Evolutionary conservation across 2,329 filamentous ascomycete species (phyloP).

Genomic region (Lasiodiplodia citricola): DNA sequence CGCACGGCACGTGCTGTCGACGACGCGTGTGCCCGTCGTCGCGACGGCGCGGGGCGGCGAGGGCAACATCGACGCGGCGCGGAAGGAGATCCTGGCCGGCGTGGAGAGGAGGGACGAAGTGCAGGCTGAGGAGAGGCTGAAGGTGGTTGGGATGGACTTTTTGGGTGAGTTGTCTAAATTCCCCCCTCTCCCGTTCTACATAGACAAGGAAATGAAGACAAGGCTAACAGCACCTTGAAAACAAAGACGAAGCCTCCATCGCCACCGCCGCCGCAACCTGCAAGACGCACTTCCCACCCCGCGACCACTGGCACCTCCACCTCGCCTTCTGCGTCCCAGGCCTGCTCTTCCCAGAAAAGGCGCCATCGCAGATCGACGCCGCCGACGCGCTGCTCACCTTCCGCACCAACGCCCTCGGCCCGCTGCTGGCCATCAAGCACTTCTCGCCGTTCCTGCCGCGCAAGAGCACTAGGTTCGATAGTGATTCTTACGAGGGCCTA

Average conservation of each 20-base stretch:
- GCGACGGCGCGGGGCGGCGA: constrained; percentile 62
- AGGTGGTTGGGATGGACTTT: constrained; percentile 61
- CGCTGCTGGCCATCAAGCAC: constrained; percentile 77
- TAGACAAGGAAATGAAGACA: neutral
- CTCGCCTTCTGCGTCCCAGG: constrained; percentile 74
- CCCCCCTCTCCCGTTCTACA: neutral
- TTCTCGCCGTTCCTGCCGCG: constrained; percentile 72
- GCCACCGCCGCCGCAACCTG: constrained; percentile 61
- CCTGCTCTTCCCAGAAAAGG: constrained; percentile 74
- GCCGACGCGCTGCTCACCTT: constrained; percentile 70
- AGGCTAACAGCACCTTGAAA: neutral
- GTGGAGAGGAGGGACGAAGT: constrained; percentile 50
- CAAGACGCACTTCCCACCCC: constrained; percentile 56
- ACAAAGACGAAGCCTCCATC: constrained; percentile 68
- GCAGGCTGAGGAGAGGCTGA: constrained; percentile 53
- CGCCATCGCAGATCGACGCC: constrained; percentile 67
- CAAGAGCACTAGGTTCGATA: constrained; percentile 49
- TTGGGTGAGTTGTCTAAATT: constrained; percentile 50
- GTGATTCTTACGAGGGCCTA: constrained; percentile 35
- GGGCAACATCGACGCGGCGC: constrained; percentile 55
- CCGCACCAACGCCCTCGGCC: constrained; percentile 74
- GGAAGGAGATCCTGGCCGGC: constrained; percentile 56
- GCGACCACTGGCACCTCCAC: constrained; percentile 53
- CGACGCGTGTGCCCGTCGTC: constrained; percentile 63
- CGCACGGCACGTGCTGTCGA: constrained; percentile 62